Evolutionary conservation across 2,329 filamentous ascomycete genomes (phyloP), one percentile per base, ranked within the genome.

Genomic region (Curvularia eragrostidis): DNA sequence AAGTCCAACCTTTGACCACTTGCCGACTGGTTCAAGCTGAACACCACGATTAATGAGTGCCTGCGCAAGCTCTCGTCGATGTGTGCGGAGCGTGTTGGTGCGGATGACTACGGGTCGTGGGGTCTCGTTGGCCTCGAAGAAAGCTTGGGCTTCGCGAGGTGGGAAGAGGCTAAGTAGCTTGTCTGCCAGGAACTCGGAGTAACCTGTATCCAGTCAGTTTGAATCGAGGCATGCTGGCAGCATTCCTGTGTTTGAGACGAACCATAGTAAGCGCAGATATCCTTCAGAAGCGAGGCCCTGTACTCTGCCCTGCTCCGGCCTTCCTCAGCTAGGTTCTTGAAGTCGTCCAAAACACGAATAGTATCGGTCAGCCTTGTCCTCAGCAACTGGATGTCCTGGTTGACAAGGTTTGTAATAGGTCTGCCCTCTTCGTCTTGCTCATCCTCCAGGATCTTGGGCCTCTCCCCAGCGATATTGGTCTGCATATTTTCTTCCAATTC

Each of bases 111-210:
- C 89, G 3, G 95, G 95, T 50, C 95, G 88, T 13, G 93, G 87
- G 26, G 91, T 93, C 80, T 99, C 95, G 87, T 99, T 99, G 70
- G 94, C 94, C 80, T 99, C 95, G 81, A 99, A 98, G 80, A 99
- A 99, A 53, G 93, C 93, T 68, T 98, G 96, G 0, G 95, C 95
- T 80, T 99, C 95, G 68, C 90, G 89, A 0, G 95, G 91, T 1
- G 93, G 88, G 80, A 99, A 98, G 6, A 99, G 87, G 72, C 90
- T 89, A 81, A 93, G 93, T 15, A 99, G 87, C 83, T 98, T 99
- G 79, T 97, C 91, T 4, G 93, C 95, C n/a, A 99, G 85, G 79
- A 90, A 98, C 36, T 90, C 87, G 3, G 91, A 96, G 82, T 99
- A 99, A 59, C 94, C 56, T 58, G 3, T 30, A 43, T 24, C 2